Percentiles rank a stretch among this genome's conserved stretches.
Conservation (phyloP, 116 monocot species). For the Iris pallida region DNA sequence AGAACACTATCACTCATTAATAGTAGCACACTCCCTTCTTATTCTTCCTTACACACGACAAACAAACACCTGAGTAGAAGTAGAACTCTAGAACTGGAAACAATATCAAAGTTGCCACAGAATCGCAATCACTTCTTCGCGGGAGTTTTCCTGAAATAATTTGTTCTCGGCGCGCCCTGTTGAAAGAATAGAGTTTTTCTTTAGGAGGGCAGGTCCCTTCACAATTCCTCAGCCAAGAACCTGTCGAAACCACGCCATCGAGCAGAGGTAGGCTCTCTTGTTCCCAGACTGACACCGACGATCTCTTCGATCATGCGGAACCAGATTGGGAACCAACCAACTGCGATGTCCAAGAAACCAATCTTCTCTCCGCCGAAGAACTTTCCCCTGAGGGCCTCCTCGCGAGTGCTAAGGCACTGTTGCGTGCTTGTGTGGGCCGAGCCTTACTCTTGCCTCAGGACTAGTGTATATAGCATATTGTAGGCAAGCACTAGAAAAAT, state of each 20-base stretch:
- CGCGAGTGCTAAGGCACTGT: slow-evolving; percentile 22
- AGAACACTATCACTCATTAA: not conserved
- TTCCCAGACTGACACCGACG: slow-evolving; percentile 4
- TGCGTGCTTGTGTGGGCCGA: slow-evolving; percentile 10
- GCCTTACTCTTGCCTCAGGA: slow-evolving; percentile 6
- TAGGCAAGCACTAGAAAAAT: slow-evolving; percentile 1
- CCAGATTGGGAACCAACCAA: slow-evolving; percentile 25
- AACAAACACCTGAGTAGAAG: too few relatives aligned
- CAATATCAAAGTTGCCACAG: not conserved
- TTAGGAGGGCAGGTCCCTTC: slow-evolving; percentile 7
- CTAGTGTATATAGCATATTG: not conserved
- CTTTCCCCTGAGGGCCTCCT: slow-evolving; percentile 26
- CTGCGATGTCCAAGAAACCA: slow-evolving; percentile 29
- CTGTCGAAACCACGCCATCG: slow-evolving; percentile 23
- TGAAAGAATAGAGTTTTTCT: not conserved
- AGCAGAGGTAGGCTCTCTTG: slow-evolving; percentile 5
- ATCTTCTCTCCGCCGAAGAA: slow-evolving; percentile 49
- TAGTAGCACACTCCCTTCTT: not conserved
- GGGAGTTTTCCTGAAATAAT: not conserved
- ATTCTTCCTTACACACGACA: not conserved
- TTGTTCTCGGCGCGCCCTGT: not conserved
- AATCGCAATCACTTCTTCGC: not conserved
- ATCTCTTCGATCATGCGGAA: slow-evolving; percentile 23
- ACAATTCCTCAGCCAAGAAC: slow-evolving; percentile 10
- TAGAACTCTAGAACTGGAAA: not conserved